Conservation (phyloP, 345 rosid species). For the Euphorbia pulcherrima region DNA sequence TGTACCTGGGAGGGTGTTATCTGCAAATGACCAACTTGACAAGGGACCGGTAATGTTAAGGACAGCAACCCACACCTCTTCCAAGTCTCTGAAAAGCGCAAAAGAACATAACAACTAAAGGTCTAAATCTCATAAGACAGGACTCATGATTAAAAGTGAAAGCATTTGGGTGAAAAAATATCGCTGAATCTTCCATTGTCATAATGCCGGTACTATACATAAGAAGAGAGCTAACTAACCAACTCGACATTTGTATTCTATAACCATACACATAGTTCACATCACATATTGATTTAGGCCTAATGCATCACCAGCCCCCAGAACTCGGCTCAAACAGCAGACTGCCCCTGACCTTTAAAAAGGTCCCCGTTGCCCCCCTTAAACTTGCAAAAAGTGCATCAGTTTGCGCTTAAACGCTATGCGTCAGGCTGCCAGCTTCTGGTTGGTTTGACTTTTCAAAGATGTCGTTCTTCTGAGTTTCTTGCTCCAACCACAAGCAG, state of each 20-base stretch:
- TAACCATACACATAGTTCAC: neutral
- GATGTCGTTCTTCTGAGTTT: no score
- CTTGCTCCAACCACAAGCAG: no score
- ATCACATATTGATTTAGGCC: neutral
- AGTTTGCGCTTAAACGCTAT: no score
- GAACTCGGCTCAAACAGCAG: no score
- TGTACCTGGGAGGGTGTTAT: conserved; percentile 64
- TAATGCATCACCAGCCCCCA: no score
- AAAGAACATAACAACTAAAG: neutral
- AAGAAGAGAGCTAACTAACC: neutral
- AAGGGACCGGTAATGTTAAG: conserved; percentile 90
- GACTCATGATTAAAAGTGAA: neutral
- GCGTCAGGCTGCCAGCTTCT: no score
- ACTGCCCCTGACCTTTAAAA: no score
- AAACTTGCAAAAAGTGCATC: no score
- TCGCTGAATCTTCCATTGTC: neutral
- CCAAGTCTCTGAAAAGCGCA: conserved; percentile 51
- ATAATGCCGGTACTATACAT: neutral
- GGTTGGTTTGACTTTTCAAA: no score
- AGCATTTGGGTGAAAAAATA: neutral
- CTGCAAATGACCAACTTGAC: conserved; percentile 91
- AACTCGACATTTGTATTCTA: no score
- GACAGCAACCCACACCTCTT: conserved; percentile 91
- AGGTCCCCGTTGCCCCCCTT: no score
- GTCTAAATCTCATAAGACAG: neutral